Evolutionary conservation across 2,329 filamentous ascomycete species (phyloP), one percentile per base, ranked within the genome.

Genomic region (Coleophoma crateriformis): DNA sequence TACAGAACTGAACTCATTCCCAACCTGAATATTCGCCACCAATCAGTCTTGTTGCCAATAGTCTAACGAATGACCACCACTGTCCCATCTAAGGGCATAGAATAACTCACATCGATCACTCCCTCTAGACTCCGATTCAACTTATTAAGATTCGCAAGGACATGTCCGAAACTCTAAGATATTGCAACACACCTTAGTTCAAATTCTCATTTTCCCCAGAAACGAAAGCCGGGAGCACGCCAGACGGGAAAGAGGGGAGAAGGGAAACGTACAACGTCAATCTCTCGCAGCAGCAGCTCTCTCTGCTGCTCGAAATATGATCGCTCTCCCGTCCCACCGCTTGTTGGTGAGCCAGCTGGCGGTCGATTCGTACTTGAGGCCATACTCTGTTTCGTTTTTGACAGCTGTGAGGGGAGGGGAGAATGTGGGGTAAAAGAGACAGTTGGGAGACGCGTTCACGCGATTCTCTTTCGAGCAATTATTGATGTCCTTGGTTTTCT

Each of bases 1-100:
- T 40, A 99, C 94, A 4, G 90, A 91, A n/a, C 88, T 85, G 70
- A 99, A 96, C 64, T 99, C 94, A 69, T 96, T 96, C 35, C 94
- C 94, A 47, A 99, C 85, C 84, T 89, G 32, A 10, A 13, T n/a
- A 48, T 19, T 43, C 20, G 13, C 11, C 32, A 41, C 12, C n/a
- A 45, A 17, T n/a, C 35, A 19, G 27, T 43, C 20, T 38, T 27
- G 32, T 49, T 17, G 50, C 13, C 38, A 46, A 32, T 27, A 27
- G 6, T 7, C 27, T 7, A 15, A 15, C 7, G 33, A 20, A n/a
- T 7, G 7, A 45, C 14, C 19, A 19, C 7, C 12, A 19, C 12
- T 17, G 17, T n/a, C 6, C 42, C 17, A 6, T 14, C 42, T 45
- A 17, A 22, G 13, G 14, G 2, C 5, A 20, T 41, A 12, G 39